Percentiles rank a stretch among this genome's conserved stretches.
Evolutionary conservation across 176 grass and related monocot genomes (phyloP).

Genomic region (Ananas comosus): DNA sequence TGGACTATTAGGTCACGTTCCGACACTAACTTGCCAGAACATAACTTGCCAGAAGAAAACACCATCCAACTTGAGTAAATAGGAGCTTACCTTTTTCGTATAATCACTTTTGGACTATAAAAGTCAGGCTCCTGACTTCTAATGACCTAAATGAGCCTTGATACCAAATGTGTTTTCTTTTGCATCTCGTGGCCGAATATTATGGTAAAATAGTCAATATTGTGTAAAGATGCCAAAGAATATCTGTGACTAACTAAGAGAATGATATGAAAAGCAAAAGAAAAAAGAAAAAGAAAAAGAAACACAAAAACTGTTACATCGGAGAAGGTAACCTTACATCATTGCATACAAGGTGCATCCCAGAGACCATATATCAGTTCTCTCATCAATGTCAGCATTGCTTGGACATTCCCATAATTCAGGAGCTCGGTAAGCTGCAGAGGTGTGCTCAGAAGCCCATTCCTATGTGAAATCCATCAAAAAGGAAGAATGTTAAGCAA

Average conservation of each 20-base stretch:
- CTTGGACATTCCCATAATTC: constrained; percentile 72
- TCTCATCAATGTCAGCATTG: constrained; percentile 64
- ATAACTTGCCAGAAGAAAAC: no score
- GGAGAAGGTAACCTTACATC: constrained; percentile 41
- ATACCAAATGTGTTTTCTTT: no score
- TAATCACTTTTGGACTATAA: not conserved
- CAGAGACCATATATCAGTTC: constrained; percentile 86
- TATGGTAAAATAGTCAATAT: no score
- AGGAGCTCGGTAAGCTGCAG: constrained; percentile 57
- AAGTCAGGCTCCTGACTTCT: not conserved
- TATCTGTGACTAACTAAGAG: not conserved
- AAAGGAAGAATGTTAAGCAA: not conserved
- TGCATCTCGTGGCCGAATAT: no score
- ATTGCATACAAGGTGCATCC: constrained; percentile 72
- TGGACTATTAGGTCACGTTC: no score
- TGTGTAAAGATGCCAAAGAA: no score
- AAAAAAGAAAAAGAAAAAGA: constrained; percentile 1
- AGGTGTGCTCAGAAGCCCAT: constrained; percentile 74
- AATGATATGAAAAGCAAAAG: not conserved
- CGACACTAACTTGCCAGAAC: no score
- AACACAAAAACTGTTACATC: not conserved
- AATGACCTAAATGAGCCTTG: not conserved
- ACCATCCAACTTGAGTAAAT: no score
- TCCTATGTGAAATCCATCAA: constrained; percentile 37
- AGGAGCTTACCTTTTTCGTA: not conserved